Conservation (phyloP, 306 rosid genomes). For the Fragaria iinumae region DNA sequence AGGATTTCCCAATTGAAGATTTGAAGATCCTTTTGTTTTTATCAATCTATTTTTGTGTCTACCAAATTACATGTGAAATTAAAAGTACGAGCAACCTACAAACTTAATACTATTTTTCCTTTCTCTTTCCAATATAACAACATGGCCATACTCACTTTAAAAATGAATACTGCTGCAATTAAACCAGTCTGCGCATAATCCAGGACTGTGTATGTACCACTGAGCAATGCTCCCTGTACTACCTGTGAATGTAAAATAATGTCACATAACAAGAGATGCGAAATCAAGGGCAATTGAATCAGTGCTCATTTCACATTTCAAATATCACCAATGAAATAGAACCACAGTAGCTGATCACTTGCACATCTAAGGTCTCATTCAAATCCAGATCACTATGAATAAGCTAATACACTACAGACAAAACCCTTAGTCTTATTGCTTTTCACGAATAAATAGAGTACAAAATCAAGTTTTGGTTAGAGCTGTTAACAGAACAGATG, state of each 20-base stretch:
- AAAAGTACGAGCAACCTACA: neutral
- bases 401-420: neutral
- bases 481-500: slow-evolving; percentile 4
- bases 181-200: slow-evolving; percentile 98
- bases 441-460: too few relatives aligned
- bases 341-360: neutral
- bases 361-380: neutral
- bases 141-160: slow-evolving; percentile 62
- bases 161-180: slow-evolving; percentile 92
- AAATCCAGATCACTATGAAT: neutral
- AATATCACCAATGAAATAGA: neutral
- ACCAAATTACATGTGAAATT: neutral
- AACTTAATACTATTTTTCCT: neutral
- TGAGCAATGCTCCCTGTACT: slow-evolving; percentile 81
- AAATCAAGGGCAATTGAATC: neutral
- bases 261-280: slow-evolving; percentile 12
- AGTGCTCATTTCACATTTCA: neutral
- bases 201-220: slow-evolving; percentile 64
- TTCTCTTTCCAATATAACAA: neutral
- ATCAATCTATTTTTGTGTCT: neutral
- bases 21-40: neutral
- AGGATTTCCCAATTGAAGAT: neutral
- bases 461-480: too few relatives aligned
- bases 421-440: too few relatives aligned
- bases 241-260: slow-evolving; percentile 40